Evolutionary conservation across 2,329 filamentous ascomycete genomes (phyloP).

Genomic region (Xylariaceae sp.): DNA sequence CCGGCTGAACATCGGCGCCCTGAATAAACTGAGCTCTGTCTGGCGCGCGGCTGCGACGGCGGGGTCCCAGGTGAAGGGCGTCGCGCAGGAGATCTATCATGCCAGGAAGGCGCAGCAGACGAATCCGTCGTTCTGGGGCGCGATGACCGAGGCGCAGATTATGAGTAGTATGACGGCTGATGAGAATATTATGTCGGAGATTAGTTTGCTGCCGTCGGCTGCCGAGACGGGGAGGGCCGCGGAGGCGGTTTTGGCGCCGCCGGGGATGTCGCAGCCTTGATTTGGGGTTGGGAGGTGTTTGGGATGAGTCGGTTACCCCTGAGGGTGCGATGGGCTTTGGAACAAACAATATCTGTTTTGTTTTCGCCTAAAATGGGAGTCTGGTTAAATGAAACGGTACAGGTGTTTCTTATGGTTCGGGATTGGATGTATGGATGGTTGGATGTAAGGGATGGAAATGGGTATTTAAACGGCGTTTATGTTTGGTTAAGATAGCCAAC

Average conservation of each 20-base stretch:
- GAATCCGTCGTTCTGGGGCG: slow-evolving; percentile 50
- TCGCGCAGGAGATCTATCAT: slow-evolving; percentile 70
- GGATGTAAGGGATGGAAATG: not conserved
- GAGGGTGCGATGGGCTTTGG: not conserved
- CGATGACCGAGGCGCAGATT: slow-evolving; percentile 50
- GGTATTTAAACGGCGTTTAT: not conserved
- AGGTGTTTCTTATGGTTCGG: not conserved
- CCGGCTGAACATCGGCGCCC: slow-evolving; percentile 69
- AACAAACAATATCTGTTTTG: not conserved
- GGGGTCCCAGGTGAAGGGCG: slow-evolving; percentile 66
- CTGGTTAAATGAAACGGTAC: not conserved
- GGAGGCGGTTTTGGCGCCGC: slow-evolving; percentile 12
- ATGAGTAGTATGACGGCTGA: slow-evolving; percentile 51
- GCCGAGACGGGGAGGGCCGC: slow-evolving; percentile 1
- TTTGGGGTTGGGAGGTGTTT: too few species aligned
- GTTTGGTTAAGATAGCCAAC: not conserved
- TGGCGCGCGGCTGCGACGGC: slow-evolving; percentile 70
- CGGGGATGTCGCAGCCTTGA: slow-evolving; percentile 9
- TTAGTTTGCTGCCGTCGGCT: slow-evolving; percentile 38
- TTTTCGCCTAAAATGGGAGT: not conserved
- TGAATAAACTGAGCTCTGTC: slow-evolving; percentile 62
- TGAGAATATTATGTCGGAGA: slow-evolving; percentile 55
- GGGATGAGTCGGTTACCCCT: too few species aligned
- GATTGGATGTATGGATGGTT: not conserved
- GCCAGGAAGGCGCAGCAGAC: slow-evolving; percentile 52